Evolutionary conservation across 2,329 filamentous ascomycete genomes (phyloP).

Genomic region (Teratosphaeria viscida): DNA sequence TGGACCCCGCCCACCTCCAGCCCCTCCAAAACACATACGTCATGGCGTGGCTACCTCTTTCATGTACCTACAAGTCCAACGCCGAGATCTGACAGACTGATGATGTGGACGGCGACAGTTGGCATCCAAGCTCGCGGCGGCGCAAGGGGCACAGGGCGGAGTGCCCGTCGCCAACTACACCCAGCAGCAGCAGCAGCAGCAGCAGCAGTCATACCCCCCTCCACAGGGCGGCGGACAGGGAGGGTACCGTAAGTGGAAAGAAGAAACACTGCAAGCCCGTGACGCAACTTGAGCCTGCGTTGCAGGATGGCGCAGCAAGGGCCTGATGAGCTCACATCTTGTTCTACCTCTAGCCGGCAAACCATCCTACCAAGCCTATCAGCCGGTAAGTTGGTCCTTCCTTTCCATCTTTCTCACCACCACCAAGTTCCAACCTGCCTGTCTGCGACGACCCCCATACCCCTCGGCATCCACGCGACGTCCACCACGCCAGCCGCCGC

Average conservation of each 20-base stretch:
- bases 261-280: constrained; percentile 2
- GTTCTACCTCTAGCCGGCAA: constrained; percentile 26
- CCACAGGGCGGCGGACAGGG: constrained; percentile 8
- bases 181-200: not conserved
- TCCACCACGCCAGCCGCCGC: not conserved
- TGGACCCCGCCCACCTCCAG: not conserved
- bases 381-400: constrained; percentile 13
- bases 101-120: constrained; percentile 22
- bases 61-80: too few relatives aligned
- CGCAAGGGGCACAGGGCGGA: constrained; percentile 21
- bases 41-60: not conserved
- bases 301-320: not conserved
- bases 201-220: constrained; percentile 2
- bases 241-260: constrained; percentile 40
- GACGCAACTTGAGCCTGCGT: constrained; percentile 4
- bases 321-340: not conserved
- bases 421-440: not conserved
- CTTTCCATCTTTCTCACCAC: not conserved
- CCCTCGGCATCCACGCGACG: constrained; percentile 1
- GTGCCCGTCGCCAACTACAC: constrained; percentile 16
- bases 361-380: constrained; percentile 45
- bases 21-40: not conserved
- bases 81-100: not conserved
- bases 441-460: constrained; percentile 1
- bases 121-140: constrained; percentile 38